Conservation (phyloP, 192 early-diverging fungal species). For the Phlyctochytrium planicorne region DNA sequence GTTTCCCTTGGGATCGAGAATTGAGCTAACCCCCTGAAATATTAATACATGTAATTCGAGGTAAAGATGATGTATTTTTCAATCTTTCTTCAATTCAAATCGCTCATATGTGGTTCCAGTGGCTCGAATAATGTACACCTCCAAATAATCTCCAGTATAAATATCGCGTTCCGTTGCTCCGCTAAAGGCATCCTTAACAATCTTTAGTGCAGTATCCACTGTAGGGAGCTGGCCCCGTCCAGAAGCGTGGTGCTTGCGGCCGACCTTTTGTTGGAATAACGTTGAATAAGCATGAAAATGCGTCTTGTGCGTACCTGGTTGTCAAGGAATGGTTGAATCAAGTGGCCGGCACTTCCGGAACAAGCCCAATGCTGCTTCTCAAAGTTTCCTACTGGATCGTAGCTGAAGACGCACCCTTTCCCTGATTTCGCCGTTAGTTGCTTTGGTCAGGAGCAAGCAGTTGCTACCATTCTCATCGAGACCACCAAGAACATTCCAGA, state of each 20-base stretch:
- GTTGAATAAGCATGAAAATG: neutral
- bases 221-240: constrained; percentile 38
- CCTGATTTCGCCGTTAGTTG: constrained; percentile 42
- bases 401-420: constrained; percentile 85
- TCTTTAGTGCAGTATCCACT: constrained; percentile 65
- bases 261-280: constrained; percentile 54
- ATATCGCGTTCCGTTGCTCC: constrained; percentile 98
- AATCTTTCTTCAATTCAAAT: constrained; percentile 90
- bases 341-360: constrained; percentile 79
- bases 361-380: constrained; percentile 74
- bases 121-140: constrained; percentile 84
- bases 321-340: constrained; percentile 97
- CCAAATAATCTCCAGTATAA: constrained; percentile 93
- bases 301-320: constrained; percentile 73
- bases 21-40: neutral
- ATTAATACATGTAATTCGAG: too few relatives aligned
- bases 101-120: constrained; percentile 73
- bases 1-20: too few relatives aligned
- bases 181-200: constrained; percentile 95
- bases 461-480: constrained; percentile 80
- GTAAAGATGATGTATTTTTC: constrained; percentile 23
- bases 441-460: neutral
- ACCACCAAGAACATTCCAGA: constrained; percentile 86
- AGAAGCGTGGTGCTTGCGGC: constrained; percentile 65
- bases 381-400: constrained; percentile 91